Evolutionary conservation across 495 filamentous ascomycete genomes (phyloP).

Genomic region (Hypoxylon cercidicola): DNA sequence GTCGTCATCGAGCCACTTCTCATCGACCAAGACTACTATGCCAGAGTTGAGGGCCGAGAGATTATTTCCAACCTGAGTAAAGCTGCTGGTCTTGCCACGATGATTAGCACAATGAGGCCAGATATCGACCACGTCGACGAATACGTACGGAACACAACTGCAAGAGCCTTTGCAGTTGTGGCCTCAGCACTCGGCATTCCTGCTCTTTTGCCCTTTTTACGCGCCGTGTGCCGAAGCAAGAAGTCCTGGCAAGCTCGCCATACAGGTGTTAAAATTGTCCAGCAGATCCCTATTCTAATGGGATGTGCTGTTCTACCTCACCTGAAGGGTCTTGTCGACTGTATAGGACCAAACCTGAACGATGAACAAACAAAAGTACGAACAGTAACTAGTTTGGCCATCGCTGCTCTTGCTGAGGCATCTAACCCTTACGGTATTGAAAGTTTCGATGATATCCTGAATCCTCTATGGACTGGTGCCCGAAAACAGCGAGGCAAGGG

Average conservation of each 20-base stretch:
- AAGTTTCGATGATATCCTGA: conserved; percentile 96
- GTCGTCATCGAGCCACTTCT: conserved; percentile 99
- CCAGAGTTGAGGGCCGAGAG: conserved; percentile 96
- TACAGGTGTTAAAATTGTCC: conserved; percentile 99
- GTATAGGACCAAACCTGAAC: conserved; percentile 93
- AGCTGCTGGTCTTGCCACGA: conserved; percentile 95
- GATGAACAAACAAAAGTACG: conserved; percentile 98
- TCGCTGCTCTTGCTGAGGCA: conserved; percentile 95
- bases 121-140: conserved; percentile 99
- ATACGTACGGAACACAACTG: conserved; percentile 99
- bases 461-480: conserved; percentile 96
- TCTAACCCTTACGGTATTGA: conserved; percentile 99
- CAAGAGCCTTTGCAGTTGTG: conserved; percentile 96
- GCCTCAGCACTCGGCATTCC: conserved; percentile 97
- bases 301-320: conserved; percentile 97
- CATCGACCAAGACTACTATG: conserved; percentile 99
- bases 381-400: conserved; percentile 93
- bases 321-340: conserved; percentile 94
- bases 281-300: conserved; percentile 99
- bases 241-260: conserved; percentile 99
- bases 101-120: conserved; percentile 99
- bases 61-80: conserved; percentile 98
- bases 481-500: conserved; percentile 96
- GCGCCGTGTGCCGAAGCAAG: conserved; percentile 95
- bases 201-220: conserved; percentile 91